Percentiles rank a stretch among this genome's conserved stretches.
Evolutionary conservation across 2,329 filamentous ascomycete genomes (phyloP).

Genomic region (Penicillium psychrosexuale): DNA sequence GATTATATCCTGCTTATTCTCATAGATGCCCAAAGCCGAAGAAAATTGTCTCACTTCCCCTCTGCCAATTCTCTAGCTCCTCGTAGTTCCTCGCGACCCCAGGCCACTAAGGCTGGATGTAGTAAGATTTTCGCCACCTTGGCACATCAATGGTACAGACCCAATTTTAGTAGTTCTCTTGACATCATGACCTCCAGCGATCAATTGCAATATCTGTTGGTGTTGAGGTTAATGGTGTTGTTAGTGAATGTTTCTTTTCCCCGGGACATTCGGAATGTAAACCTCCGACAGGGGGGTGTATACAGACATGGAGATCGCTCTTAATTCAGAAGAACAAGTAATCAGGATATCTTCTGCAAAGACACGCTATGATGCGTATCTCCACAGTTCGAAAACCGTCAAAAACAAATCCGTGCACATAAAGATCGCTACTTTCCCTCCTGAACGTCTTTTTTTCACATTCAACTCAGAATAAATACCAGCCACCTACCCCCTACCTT

Average conservation of each 20-base stretch:
- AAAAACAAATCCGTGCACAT: neutral
- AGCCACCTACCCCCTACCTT: neutral
- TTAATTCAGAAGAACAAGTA: neutral
- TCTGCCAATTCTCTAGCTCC: slow-evolving; percentile 3
- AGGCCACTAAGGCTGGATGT: slow-evolving; percentile 1
- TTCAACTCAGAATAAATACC: neutral
- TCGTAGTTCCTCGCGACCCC: slow-evolving; percentile 4
- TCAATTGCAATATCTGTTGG: neutral
- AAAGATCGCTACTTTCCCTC: neutral
- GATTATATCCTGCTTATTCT: neutral
- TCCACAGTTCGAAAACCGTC: neutral
- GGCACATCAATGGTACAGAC: neutral
- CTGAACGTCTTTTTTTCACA: neutral
- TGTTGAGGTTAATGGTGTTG: neutral
- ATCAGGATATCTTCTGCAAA: neutral
- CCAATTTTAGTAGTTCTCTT: neutral
- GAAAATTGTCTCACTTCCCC: slow-evolving; percentile 17
- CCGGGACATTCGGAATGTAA: neutral
- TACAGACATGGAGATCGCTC: neutral
- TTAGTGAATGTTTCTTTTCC: neutral
- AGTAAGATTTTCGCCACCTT: slow-evolving; percentile 4
- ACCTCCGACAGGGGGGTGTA: neutral
- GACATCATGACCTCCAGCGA: slow-evolving; percentile 4
- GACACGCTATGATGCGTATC: neutral
- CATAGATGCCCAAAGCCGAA: neutral